A percentile compares a stretch with the other conserved stretches of the same genome.
These are phyloP conservation scores for Hortaea werneckii DNA, from an alignment of 2,329 filamentous ascomycete genomes.

Conservation along the genomic window DNA sequence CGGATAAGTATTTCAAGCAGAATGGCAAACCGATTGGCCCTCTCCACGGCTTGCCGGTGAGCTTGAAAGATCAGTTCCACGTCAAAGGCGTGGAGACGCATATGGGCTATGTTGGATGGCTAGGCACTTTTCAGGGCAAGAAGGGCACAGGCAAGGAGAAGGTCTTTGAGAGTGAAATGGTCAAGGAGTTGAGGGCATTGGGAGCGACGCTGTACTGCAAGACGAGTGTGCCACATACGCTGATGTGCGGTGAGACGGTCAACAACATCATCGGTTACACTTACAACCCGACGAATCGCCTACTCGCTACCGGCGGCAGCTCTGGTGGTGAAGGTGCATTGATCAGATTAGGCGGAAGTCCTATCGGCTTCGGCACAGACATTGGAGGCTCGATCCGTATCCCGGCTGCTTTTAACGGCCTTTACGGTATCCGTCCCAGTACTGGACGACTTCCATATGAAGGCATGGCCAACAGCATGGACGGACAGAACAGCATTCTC, in stretches of 20 bases:
- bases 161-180: slow-evolving; percentile 49
- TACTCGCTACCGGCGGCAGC: slow-evolving; percentile 46
- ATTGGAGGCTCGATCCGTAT: slow-evolving; percentile 48
- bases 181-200: slow-evolving; percentile 41
- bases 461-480: slow-evolving; percentile 52
- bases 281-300: slow-evolving; percentile 46
- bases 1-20: slow-evolving; percentile 31
- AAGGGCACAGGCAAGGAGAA: slow-evolving; percentile 41
- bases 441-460: slow-evolving; percentile 44
- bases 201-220: slow-evolving; percentile 48
- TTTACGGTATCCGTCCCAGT: slow-evolving; percentile 48
- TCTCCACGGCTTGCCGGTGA: slow-evolving; percentile 39
- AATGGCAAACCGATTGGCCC: slow-evolving; percentile 33
- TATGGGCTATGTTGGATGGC: slow-evolving; percentile 56
- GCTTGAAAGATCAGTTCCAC: slow-evolving; percentile 41
- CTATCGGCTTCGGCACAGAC: slow-evolving; percentile 50
- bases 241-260: slow-evolving; percentile 48
- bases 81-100: slow-evolving; percentile 37
- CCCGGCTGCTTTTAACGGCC: slow-evolving; percentile 49
- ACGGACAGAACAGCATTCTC: slow-evolving; percentile 53
- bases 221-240: slow-evolving; percentile 47
- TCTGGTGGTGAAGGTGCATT: slow-evolving; percentile 51
- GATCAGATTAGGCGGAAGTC: slow-evolving; percentile 43
- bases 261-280: slow-evolving; percentile 53
- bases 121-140: slow-evolving; percentile 49